Conservation (phyloP, 2,329 filamentous ascomycete genomes). For the Talaromyces sp. region DNA sequence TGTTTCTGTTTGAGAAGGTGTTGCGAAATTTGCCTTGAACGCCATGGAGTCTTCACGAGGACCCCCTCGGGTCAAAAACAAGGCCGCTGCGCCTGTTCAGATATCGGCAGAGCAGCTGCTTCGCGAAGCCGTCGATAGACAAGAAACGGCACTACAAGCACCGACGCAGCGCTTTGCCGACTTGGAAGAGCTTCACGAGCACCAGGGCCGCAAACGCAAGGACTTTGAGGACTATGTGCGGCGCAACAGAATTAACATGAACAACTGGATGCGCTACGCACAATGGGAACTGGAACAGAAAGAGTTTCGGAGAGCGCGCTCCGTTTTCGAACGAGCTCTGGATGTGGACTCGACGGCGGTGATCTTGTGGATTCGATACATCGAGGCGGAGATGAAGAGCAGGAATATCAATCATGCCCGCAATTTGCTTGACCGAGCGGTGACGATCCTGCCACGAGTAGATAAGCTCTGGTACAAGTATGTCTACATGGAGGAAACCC, state of each 20-base stretch:
- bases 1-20: not conserved
- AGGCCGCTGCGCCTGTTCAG: constrained; percentile 83
- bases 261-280: constrained; percentile 98
- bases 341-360: constrained; percentile 88
- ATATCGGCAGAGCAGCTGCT: constrained; percentile 97
- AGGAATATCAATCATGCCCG: constrained; percentile 95
- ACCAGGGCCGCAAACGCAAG: constrained; percentile 89
- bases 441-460: constrained; percentile 81
- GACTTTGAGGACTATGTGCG: constrained; percentile 98
- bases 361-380: constrained; percentile 84
- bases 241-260: constrained; percentile 90
- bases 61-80: constrained; percentile 97
- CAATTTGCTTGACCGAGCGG: constrained; percentile 90
- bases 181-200: constrained; percentile 95
- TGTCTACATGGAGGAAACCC: constrained; percentile 97
- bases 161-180: constrained; percentile 94
- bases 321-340: constrained; percentile 89
- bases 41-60: constrained; percentile 87
- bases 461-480: constrained; percentile 99
- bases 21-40: constrained; percentile 11
- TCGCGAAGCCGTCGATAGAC: constrained; percentile 92
- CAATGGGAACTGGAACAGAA: constrained; percentile 98
- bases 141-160: constrained; percentile 81
- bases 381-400: constrained; percentile 93
- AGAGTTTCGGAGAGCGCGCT: constrained; percentile 85